phyloP scores from a whole-genome alignment of 805 yeast species.

The Yarrowia sp. region DNA sequence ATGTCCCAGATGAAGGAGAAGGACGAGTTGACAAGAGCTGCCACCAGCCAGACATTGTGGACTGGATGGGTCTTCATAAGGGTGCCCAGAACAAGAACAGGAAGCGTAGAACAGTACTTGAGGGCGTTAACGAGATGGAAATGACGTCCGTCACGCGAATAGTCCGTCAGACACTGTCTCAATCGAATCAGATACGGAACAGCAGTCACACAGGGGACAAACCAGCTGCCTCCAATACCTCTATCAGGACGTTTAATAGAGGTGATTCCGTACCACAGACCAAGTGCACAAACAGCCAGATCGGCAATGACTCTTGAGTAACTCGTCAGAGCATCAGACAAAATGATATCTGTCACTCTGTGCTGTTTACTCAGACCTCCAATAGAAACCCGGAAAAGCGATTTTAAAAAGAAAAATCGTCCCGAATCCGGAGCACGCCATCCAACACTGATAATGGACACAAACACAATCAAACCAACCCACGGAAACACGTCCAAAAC shows the following conservation, averaged over 20 bases:
- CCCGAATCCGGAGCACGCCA: slow-evolving; percentile 41
- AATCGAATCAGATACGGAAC: slow-evolving; percentile 75
- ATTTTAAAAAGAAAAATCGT: slow-evolving; percentile 43
- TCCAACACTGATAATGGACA: slow-evolving; percentile 40
- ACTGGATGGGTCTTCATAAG: slow-evolving; percentile 30
- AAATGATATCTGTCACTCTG: slow-evolving; percentile 73
- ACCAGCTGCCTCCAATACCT: slow-evolving; percentile 38
- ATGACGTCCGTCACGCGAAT: slow-evolving; percentile 45
- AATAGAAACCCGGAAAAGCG: slow-evolving; percentile 47
- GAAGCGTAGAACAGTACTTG: slow-evolving; percentile 68
- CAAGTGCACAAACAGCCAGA: slow-evolving; percentile 42
- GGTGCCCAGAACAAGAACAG: slow-evolving; percentile 44
- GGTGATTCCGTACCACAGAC: slow-evolving; percentile 27
- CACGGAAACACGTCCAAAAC: slow-evolving; percentile 41
- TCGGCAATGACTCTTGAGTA: slow-evolving; percentile 76
- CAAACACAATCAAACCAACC: slow-evolving; percentile 40
- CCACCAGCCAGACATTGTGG: slow-evolving; percentile 37
- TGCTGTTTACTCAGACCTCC: slow-evolving; percentile 58
- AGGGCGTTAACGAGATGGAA: slow-evolving; percentile 65
- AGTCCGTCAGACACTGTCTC: slow-evolving; percentile 78
- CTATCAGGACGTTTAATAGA: slow-evolving; percentile 38
- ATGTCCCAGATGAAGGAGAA: slow-evolving; percentile 90
- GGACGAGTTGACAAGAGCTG: slow-evolving; percentile 60
- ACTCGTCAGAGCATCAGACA: slow-evolving; percentile 83
- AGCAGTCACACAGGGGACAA: slow-evolving; percentile 40